Conservation (phyloP, 139 green algal species). For the Ettlia oleoabundans region DNA sequence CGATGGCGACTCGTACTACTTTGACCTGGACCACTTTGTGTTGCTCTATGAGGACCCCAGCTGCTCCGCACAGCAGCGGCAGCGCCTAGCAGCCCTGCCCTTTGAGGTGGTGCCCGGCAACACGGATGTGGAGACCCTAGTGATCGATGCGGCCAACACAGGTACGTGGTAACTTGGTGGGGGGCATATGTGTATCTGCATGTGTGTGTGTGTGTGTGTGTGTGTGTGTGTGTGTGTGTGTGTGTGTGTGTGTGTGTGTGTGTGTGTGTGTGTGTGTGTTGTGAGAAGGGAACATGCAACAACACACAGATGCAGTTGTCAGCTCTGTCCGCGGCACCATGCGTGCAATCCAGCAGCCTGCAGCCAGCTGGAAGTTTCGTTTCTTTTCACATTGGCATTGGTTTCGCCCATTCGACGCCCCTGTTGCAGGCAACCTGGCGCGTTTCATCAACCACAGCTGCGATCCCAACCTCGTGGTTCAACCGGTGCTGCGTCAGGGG, state of each 20-base stretch:
- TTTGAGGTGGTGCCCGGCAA: background rate
- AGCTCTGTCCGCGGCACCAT: background rate
- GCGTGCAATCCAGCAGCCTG: too few relatives aligned
- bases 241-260: background rate
- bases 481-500: slow-evolving; percentile 55
- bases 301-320: background rate
- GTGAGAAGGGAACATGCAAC: background rate
- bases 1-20: slow-evolving; percentile 56
- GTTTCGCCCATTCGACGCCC: background rate
- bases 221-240: background rate
- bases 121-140: background rate
- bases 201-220: background rate
- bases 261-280: background rate
- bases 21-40: slow-evolving; percentile 62
- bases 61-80: background rate
- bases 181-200: background rate
- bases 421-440: slow-evolving; percentile 67
- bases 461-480: slow-evolving; percentile 62
- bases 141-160: background rate
- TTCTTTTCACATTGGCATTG: slow-evolving; percentile 22
- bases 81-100: background rate
- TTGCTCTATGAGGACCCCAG: slow-evolving; percentile 3
- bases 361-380: too few relatives aligned
- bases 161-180: background rate
- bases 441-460: slow-evolving; percentile 84